Evolutionary conservation across 164 flowering plant genomes (phyloP).

Genomic region (Dillenia suffruticosa): DNA sequence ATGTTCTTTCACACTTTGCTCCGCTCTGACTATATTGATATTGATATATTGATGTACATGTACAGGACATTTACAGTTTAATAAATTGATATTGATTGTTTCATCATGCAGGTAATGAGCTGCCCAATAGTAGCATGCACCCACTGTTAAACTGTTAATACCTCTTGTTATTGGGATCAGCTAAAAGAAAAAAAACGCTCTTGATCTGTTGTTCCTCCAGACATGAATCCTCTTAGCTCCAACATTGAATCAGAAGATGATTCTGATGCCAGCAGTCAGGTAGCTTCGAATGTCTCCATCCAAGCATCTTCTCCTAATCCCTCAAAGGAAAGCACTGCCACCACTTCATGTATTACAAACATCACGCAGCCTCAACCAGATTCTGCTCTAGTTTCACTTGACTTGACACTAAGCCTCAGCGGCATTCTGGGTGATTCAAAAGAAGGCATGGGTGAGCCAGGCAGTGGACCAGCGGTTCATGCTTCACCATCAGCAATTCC

Average conservation of each 20-base stretch:
- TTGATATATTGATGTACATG: no score
- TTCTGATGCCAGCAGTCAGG: slow-evolving; percentile 55
- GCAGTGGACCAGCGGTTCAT: slow-evolving; percentile 20
- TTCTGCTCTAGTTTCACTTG: slow-evolving; percentile 39
- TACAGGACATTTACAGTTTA: no score
- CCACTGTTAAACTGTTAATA: neutral
- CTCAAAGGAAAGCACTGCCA: slow-evolving; percentile 19
- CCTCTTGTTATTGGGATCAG: neutral
- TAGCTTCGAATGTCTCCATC: slow-evolving; percentile 46
- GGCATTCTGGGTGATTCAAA: slow-evolving; percentile 18
- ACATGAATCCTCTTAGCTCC: slow-evolving; percentile 32
- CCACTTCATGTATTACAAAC: slow-evolving; percentile 28
- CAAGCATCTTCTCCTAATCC: slow-evolving; percentile 34
- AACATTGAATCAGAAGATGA: slow-evolving; percentile 55
- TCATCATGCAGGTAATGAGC: slow-evolving; percentile 12
- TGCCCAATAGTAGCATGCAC: slow-evolving; percentile 4
- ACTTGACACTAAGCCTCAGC: slow-evolving; percentile 44
- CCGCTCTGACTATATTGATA: no score
- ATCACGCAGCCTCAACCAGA: slow-evolving; percentile 13
- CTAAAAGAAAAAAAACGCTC: neutral
- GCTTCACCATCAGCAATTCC: slow-evolving; percentile 26
- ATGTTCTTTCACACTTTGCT: no score
- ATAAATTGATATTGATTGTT: neutral
- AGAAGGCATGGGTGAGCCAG: slow-evolving; percentile 28
- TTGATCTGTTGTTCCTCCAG: neutral